phyloP scores from a whole-genome alignment of 2,329 filamentous ascomycete species.

The Botrytis sinoallii region DNA sequence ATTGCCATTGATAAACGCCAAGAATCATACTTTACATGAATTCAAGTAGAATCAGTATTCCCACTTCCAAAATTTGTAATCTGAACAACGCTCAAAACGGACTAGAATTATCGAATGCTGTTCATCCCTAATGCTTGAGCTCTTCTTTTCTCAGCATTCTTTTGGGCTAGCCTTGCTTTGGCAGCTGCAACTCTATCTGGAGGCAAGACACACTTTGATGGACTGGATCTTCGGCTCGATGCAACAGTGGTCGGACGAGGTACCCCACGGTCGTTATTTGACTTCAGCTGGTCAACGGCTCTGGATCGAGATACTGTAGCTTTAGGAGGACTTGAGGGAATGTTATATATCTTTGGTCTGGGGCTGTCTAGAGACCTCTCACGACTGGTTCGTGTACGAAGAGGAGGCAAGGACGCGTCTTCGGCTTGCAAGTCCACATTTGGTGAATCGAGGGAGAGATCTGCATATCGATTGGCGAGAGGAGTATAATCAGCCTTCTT shows the following conservation, averaged over 20 bases:
- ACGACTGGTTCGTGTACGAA: constrained; percentile 22
- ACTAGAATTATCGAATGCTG: constrained; percentile 9
- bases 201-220: constrained; percentile 31
- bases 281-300: constrained; percentile 23
- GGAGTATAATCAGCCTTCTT: constrained; percentile 32
- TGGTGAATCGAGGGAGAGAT: constrained; percentile 25
- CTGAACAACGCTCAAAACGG: background rate
- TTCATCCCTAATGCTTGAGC: constrained; percentile 22
- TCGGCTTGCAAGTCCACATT: constrained; percentile 24
- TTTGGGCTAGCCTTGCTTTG: constrained; percentile 37
- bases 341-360: constrained; percentile 33
- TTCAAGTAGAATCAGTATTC: background rate
- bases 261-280: constrained; percentile 21
- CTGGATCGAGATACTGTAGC: constrained; percentile 25
- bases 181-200: constrained; percentile 39
- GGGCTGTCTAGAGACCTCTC: constrained; percentile 29
- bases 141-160: constrained; percentile 34
- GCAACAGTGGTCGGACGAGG: constrained; percentile 17
- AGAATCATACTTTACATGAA: constrained; percentile 15
- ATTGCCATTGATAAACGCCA: constrained; percentile 6
- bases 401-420: constrained; percentile 24
- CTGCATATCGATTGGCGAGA: constrained; percentile 25
- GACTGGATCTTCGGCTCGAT: constrained; percentile 27
- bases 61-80: background rate
- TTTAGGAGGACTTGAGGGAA: constrained; percentile 35